Percentiles rank a stretch among this genome's conserved stretches.
Evolutionary conservation across 2,329 filamentous ascomycete species (phyloP).

Genomic region (Fusarium sp.): DNA sequence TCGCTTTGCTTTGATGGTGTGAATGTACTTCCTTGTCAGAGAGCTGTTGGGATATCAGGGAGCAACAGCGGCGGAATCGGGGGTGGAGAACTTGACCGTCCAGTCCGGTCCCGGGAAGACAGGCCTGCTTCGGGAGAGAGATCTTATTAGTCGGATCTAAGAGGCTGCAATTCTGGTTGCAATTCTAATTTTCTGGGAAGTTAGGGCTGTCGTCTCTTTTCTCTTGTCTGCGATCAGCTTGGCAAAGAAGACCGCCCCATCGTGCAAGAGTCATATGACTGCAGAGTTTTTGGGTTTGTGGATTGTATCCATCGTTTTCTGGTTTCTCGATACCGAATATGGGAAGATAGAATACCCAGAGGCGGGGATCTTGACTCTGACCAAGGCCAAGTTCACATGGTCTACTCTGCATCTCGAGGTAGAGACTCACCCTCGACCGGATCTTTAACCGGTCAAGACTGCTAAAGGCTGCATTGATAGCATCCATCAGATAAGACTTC

Average conservation of each 20-base stretch:
- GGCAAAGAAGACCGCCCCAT: constrained; percentile 19
- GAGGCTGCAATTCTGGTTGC: constrained; percentile 23
- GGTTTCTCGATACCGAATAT: not conserved
- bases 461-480: constrained; percentile 14
- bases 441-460: constrained; percentile 9
- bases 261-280: constrained; percentile 30
- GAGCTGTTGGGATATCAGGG: constrained; percentile 26
- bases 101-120: constrained; percentile 43
- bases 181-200: constrained; percentile 11
- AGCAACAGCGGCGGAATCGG: constrained; percentile 18
- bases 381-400: not conserved
- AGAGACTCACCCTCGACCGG: constrained; percentile 15
- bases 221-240: constrained; percentile 8
- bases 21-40: not conserved
- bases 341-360: not conserved
- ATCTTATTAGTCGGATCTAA: constrained; percentile 41
- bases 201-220: constrained; percentile 34
- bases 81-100: constrained; percentile 28
- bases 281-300: constrained; percentile 14
- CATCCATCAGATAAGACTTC: constrained; percentile 9
- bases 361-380: constrained; percentile 18
- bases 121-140: constrained; percentile 38
- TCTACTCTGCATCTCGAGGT: not conserved
- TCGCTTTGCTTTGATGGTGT: constrained; percentile 1
- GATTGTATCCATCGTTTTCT: constrained; percentile 29